Conservation (phyloP, 139 green algal genomes). For the Penium margaritaceum region DNA sequence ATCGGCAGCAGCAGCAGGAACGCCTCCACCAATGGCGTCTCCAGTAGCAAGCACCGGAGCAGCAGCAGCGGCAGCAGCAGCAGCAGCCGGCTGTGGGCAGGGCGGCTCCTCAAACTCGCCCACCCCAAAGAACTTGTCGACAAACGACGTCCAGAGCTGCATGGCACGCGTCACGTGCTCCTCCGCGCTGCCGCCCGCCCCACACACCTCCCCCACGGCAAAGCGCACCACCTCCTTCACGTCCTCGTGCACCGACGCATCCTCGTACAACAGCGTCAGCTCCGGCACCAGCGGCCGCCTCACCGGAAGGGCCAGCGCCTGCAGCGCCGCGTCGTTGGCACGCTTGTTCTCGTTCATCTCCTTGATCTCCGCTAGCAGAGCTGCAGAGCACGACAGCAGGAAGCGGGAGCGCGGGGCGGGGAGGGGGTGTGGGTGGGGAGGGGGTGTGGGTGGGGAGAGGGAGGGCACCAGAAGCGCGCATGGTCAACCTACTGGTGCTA, state of each 20-base stretch:
- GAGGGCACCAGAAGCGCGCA: neutral
- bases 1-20: too few species aligned
- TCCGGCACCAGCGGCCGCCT: constrained; percentile 49
- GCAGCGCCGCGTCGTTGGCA: constrained; percentile 33
- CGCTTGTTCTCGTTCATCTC: constrained; percentile 70
- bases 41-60: neutral
- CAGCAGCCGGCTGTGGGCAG: too few species aligned
- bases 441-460: neutral
- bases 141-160: constrained; percentile 65
- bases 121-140: constrained; percentile 83
- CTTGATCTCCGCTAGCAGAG: constrained; percentile 78
- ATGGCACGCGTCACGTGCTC: constrained; percentile 53
- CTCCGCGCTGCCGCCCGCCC: constrained; percentile 30
- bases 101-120: too few species aligned
- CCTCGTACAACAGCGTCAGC: constrained; percentile 66
- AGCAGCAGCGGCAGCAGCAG: neutral
- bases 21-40: too few species aligned
- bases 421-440: neutral
- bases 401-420: neutral
- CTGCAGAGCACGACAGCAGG: constrained; percentile 1
- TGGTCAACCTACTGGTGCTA: too few species aligned
- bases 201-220: constrained; percentile 57
- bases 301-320: constrained; percentile 5
- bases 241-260: constrained; percentile 62
- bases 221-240: constrained; percentile 69